Percentiles rank a stretch among this genome's conserved stretches.
phyloP scores from a whole-genome alignment of 2,329 filamentous ascomycete genomes.

The Paecilomyces sp. region DNA sequence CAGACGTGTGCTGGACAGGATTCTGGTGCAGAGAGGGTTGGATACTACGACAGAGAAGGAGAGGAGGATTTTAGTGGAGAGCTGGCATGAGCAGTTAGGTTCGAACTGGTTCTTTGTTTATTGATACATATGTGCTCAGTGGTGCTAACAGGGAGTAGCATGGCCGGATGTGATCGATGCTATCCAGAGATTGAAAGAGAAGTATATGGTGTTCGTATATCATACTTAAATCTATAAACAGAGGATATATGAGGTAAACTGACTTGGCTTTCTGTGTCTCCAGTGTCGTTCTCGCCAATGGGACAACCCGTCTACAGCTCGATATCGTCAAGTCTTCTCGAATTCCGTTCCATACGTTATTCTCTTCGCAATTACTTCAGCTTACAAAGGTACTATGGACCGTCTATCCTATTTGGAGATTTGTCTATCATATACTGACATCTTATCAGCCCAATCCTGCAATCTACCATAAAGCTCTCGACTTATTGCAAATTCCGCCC shows the following conservation, averaged over 20 bases:
- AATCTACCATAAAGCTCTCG: constrained; percentile 40
- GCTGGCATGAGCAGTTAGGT: neutral
- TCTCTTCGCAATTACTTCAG: constrained; percentile 46
- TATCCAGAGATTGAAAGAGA: neutral
- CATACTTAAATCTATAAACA: neutral
- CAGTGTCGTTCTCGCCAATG: constrained; percentile 46
- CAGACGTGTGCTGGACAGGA: neutral
- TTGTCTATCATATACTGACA: neutral
- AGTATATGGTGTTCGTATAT: neutral
- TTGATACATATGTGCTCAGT: neutral
- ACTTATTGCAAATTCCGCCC: constrained; percentile 37
- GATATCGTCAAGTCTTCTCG: constrained; percentile 43
- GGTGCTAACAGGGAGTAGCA: neutral
- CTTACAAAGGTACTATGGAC: constrained; percentile 24
- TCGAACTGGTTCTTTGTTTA: neutral
- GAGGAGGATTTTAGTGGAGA: neutral
- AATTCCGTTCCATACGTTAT: constrained; percentile 44
- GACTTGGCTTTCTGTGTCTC: neutral
- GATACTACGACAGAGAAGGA: neutral
- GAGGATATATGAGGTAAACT: neutral
- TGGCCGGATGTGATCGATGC: neutral
- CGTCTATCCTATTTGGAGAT: neutral
- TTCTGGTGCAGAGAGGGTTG: neutral
- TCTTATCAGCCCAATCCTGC: constrained; percentile 37
- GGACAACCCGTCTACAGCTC: constrained; percentile 48